Percentiles rank a stretch among this genome's conserved stretches.
These are phyloP conservation scores for Eimeria maxima DNA, from an alignment of 169 alveolate genomes.

Conservation along the genomic window DNA sequence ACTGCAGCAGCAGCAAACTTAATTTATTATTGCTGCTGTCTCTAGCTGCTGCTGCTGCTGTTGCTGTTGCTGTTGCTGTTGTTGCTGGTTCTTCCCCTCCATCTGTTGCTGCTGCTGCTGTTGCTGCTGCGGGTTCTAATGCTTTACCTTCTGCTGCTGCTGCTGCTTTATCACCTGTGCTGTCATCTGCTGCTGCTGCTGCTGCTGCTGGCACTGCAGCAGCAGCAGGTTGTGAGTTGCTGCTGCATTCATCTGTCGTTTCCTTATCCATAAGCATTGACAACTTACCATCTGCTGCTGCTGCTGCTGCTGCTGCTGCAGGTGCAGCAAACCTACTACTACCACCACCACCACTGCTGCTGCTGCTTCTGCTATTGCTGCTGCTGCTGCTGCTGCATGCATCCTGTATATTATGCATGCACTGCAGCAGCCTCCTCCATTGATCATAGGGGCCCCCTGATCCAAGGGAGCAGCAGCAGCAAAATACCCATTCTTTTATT, in stretches of 20 bases:
- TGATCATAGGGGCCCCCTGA: constrained; percentile 27
- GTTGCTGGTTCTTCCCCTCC: not conserved
- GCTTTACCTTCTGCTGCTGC: not conserved
- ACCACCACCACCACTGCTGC: too few relatives aligned
- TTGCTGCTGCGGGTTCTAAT: too few relatives aligned
- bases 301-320: constrained; percentile 20
- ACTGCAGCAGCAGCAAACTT: not conserved
- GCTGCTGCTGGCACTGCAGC: constrained; percentile 26
- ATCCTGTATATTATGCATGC: constrained; percentile 16
- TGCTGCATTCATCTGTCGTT: not conserved
- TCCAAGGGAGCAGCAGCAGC: constrained; percentile 15
- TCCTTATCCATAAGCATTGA: not conserved
- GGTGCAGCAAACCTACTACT: too few relatives aligned
- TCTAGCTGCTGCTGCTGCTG: constrained; percentile 37
- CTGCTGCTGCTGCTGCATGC: constrained; percentile 33
- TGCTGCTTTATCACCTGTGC: not conserved
- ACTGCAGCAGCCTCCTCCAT: constrained; percentile 31
- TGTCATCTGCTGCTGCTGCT: constrained; percentile 1
- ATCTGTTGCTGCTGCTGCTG: not conserved
- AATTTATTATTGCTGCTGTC: not conserved
- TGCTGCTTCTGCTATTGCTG: constrained; percentile 36
- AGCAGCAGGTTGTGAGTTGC: constrained; percentile 11
- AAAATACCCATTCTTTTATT: constrained; percentile 6
- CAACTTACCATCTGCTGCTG: too few relatives aligned
- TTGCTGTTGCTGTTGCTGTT: not conserved